Conservation (phyloP, 306 rosid species). For the Lupinus albus region DNA sequence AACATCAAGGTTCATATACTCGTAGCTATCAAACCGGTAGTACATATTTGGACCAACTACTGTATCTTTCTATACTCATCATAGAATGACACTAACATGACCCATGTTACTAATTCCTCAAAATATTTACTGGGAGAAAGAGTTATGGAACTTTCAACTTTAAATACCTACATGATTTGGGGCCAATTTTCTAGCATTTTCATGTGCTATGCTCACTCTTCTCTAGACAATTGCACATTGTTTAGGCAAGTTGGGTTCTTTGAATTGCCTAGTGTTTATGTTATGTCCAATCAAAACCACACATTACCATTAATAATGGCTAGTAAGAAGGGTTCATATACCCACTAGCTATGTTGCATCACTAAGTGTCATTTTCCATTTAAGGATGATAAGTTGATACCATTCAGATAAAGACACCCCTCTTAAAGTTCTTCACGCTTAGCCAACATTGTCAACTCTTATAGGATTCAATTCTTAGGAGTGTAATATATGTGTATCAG, state of each 20-base stretch:
- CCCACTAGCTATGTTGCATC: conserved; percentile 49
- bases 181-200: conserved; percentile 43
- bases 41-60: background rate
- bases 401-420: conserved; percentile 40
- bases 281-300: conserved; percentile 40
- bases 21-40: background rate
- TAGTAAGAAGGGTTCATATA: conserved; percentile 15
- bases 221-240: conserved; percentile 56
- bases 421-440: conserved; percentile 38
- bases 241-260: conserved; percentile 32
- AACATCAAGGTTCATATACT: background rate
- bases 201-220: conserved; percentile 52
- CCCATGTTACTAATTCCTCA: conserved; percentile 9
- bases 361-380: conserved; percentile 43
- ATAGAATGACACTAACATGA: background rate
- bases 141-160: conserved; percentile 14
- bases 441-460: conserved; percentile 33
- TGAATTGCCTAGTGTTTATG: conserved; percentile 46
- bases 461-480: too few relatives aligned
- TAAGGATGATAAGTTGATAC: conserved; percentile 29
- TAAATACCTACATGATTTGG: conserved; percentile 37
- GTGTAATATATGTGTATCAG: too few relatives aligned
- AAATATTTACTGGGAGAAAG: background rate
- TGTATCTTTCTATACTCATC: too few relatives aligned
- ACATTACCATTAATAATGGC: conserved; percentile 34